Base-by-base conservation (phyloP, 495 filamentous ascomycete species). In the Aspergillus indologenus region DNA sequence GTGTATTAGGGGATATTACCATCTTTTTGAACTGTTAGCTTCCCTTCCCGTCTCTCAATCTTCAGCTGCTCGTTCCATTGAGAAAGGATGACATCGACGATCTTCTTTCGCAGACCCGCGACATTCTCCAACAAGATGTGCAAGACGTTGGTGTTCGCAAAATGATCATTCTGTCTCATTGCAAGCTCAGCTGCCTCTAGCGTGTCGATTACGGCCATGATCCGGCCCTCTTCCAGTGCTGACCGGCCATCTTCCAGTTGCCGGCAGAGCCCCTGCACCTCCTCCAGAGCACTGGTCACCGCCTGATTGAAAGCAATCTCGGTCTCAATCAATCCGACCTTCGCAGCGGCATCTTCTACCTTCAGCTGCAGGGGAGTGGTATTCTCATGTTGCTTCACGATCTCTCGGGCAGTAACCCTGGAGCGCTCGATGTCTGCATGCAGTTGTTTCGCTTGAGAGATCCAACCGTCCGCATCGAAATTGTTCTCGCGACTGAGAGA, bases 391-490 rank as follows among this genome's bases (percentile, higher is more conserved):
- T 88, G 78, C 56, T 83, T 80, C 9, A 90, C 81, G 48, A 97
- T 94, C 47, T 88, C 83, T 52, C 83, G 85, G 18, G 91, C 90
- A 24, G 87, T 85, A 11, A 79, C 76, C 60, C 87, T 83, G 18
- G 90, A 89, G 34, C 80, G 79, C 63, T 89, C 81, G 58, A 97
- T 90, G 63, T 96, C 92, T 29, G 82, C 79, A 65, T 91, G 88
- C n/a, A 96, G 83, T 52, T 87, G 84, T 68, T 88, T 88, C 31
- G 91, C 90, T 69, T 92, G 89, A 20, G 78, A 70, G 56, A 94
- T 88, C 92, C 92, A 97, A 59, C 84, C 79, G 65, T 90, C 87
- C 61, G 94, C 86, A 65, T 94, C 89, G 20, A 87, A 83, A 45
- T 86, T 85, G 44, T 84, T 87, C 47, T 88, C 83, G 43, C 83